Evolutionary conservation across 805 yeast genomes (phyloP).

Genomic region (Schizosaccharomyces cryophilus): DNA sequence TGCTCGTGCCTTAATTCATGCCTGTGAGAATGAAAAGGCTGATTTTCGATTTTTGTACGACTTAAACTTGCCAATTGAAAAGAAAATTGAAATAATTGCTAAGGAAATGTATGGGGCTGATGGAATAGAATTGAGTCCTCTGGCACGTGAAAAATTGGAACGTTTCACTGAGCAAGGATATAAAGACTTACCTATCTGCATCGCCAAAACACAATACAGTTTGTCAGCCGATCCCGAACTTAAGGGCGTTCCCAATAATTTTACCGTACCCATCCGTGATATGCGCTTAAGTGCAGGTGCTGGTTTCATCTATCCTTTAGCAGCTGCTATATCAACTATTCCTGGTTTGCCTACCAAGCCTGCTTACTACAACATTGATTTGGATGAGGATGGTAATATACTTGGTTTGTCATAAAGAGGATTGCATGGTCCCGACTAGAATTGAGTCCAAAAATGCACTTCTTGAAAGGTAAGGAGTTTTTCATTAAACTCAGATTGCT

Average conservation of each 20-base stretch:
- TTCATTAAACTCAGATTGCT: no score
- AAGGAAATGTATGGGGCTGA: conserved; percentile 82
- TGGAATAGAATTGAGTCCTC: conserved; percentile 54
- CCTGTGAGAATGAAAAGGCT: conserved; percentile 22
- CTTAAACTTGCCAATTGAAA: conserved; percentile 42
- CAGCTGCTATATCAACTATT: conserved; percentile 90
- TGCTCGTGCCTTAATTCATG: conserved; percentile 62
- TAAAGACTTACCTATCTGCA: conserved; percentile 76
- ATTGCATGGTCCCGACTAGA: no score
- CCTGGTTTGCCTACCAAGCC: conserved; percentile 93
- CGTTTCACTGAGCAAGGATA: conserved; percentile 70
- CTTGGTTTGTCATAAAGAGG: conserved; percentile 54
- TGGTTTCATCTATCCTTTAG: conserved; percentile 84
- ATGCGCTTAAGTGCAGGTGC: conserved; percentile 90
- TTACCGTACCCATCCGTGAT: conserved; percentile 81
- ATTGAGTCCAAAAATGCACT: no score
- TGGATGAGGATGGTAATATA: conserved; percentile 68
- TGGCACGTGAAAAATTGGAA: conserved; percentile 60
- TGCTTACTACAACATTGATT: conserved; percentile 93
- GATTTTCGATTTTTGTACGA: conserved; percentile 44
- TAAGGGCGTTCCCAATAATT: conserved; percentile 88
- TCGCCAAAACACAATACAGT: conserved; percentile 93
- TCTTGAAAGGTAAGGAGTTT: no score
- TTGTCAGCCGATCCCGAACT: conserved; percentile 78
- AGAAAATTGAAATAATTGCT: conserved; percentile 58